phyloP scores from a whole-genome alignment of 2,329 filamentous ascomycete genomes.

The Tolypocladium pustulatum region DNA sequence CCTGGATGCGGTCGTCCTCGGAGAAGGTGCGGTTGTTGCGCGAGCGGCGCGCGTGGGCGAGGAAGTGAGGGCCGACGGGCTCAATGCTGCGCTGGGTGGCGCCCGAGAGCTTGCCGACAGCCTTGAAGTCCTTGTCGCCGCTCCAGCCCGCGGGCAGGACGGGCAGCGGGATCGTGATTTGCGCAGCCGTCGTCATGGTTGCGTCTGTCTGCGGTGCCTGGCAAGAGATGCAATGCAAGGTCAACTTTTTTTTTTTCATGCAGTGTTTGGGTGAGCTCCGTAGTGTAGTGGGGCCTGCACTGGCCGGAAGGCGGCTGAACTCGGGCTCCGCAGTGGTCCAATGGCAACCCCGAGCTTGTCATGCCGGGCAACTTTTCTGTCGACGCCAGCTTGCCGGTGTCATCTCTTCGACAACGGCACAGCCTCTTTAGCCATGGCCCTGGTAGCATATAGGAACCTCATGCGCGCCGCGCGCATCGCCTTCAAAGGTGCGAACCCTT shows the following conservation, averaged over 20 bases:
- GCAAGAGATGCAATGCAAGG: not conserved
- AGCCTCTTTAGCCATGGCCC: constrained; percentile 39
- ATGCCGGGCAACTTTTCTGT: not conserved
- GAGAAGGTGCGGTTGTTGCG: constrained; percentile 97
- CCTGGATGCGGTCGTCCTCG: constrained; percentile 96
- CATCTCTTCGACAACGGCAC: not conserved
- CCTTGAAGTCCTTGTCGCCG: constrained; percentile 86
- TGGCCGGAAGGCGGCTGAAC: constrained; percentile 13
- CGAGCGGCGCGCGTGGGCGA: constrained; percentile 90
- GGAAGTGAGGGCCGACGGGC: constrained; percentile 93
- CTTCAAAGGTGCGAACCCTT: constrained; percentile 58
- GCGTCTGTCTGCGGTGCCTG: constrained; percentile 6
- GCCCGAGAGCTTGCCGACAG: constrained; percentile 63
- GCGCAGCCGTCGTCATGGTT: constrained; percentile 53
- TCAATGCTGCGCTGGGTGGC: constrained; percentile 82
- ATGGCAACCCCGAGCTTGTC: not conserved
- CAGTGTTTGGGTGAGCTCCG: not conserved
- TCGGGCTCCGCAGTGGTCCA: constrained; percentile 6
- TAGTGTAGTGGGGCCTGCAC: not conserved
- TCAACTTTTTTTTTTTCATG: constrained; percentile 6
- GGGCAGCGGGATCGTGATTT: constrained; percentile 58
- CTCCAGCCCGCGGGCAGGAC: constrained; percentile 71
- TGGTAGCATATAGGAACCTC: constrained; percentile 70
- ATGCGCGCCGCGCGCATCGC: constrained; percentile 73
- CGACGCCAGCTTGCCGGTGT: not conserved